Conservation (phyloP, 805 yeast species). For the Hermanozyma aechmeae region DNA sequence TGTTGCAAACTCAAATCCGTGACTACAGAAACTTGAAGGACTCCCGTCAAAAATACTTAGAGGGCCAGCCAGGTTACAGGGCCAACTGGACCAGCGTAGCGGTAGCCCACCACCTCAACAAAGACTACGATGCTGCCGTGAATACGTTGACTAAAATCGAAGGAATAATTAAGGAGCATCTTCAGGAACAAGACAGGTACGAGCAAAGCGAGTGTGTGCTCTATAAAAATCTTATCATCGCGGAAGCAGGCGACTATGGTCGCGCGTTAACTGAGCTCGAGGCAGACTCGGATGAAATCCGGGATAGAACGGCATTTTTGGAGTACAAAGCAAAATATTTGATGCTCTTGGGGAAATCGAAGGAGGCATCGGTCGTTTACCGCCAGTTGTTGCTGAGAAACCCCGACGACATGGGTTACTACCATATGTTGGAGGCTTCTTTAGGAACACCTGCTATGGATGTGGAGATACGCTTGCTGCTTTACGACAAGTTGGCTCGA, state of each 20-base stretch:
- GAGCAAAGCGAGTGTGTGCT: constrained; percentile 78
- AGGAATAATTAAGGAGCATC: constrained; percentile 57
- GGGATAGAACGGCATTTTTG: constrained; percentile 50
- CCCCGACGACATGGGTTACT: constrained; percentile 70
- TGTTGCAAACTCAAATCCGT: constrained; percentile 71
- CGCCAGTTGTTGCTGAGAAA: constrained; percentile 71
- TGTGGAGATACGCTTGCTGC: constrained; percentile 37
- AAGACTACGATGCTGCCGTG: constrained; percentile 60
- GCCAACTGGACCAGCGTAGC: constrained; percentile 89
- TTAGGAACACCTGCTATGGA: constrained; percentile 39
- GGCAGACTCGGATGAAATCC: constrained; percentile 37
- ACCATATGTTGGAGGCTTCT: constrained; percentile 54
- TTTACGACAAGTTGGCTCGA: constrained; percentile 55
- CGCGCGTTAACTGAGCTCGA: constrained; percentile 56
- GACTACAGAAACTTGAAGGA: constrained; percentile 55
- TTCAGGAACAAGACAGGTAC: constrained; percentile 54
- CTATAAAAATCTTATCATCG: constrained; percentile 61
- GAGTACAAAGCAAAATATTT: constrained; percentile 64
- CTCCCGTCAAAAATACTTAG: constrained; percentile 62
- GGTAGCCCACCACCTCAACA: constrained; percentile 70
- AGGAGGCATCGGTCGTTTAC: constrained; percentile 62
- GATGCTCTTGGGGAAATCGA: constrained; percentile 42
- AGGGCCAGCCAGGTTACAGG: constrained; percentile 69
- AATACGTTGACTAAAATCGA: constrained; percentile 70
- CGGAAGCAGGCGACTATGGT: constrained; percentile 51